Conservation (phyloP, 768 basidiomycete species). For the Suillus placidus region DNA sequence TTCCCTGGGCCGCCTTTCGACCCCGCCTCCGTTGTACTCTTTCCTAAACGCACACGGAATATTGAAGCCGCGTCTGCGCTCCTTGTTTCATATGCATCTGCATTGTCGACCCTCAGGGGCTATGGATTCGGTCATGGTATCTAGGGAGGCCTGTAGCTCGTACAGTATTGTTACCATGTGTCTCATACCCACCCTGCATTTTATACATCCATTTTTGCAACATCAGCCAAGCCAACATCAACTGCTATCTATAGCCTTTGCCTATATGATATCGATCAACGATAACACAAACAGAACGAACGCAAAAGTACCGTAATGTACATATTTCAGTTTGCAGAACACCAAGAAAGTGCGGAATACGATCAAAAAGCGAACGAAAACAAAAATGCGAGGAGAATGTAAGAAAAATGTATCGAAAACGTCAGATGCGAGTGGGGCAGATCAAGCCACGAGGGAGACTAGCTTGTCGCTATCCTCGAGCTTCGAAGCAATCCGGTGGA, state of each 20-base stretch:
- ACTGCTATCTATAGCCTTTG: conserved; percentile 1
- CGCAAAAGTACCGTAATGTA: conserved; percentile 23
- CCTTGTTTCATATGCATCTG: too few species aligned
- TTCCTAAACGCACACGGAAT: too few species aligned
- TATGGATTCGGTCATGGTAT: too few species aligned
- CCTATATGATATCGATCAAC: too few species aligned
- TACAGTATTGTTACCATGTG: not conserved
- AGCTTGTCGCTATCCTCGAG: conserved; percentile 62
- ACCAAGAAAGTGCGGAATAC: conserved; percentile 28
- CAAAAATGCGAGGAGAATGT: conserved; percentile 12
- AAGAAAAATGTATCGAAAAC: conserved; percentile 13
- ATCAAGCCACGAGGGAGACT: conserved; percentile 46
- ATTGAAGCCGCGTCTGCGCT: too few species aligned
- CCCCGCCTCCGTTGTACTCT: too few species aligned
- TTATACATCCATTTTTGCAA: not conserved
- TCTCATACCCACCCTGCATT: not conserved
- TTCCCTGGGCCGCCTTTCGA: too few species aligned
- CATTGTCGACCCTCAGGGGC: too few species aligned
- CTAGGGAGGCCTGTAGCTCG: not conserved
- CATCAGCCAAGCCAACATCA: not conserved
- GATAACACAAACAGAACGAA: conserved; percentile 9
- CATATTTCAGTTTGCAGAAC: conserved; percentile 33
- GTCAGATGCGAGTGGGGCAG: conserved; percentile 17
- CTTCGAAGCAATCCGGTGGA: conserved; percentile 60
- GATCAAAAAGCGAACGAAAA: conserved; percentile 27